Evolutionary conservation across 2,329 filamentous ascomycete genomes (phyloP), one percentile per base, ranked within the genome.

Genomic region (Akanthomyces uredinophilus): DNA sequence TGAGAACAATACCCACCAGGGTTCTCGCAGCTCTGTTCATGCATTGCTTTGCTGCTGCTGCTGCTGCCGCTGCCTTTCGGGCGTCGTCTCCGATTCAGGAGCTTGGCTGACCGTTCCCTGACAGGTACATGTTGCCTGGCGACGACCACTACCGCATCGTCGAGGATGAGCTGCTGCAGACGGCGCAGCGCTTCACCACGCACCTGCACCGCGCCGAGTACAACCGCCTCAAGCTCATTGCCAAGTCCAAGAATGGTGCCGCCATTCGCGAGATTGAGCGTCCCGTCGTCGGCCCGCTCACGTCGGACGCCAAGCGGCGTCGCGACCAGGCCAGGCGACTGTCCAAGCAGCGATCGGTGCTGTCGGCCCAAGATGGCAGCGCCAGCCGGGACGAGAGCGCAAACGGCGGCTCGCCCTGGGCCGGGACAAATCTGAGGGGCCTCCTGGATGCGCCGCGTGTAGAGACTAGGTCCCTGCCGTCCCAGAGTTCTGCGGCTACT

Each of bases 61-160:
- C 10, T 27, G 50, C 10, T n/a, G 27, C 37, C 41, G 39, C 10
- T 13, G 4, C 24, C 20, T 4, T 14, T 37, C 16, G 47, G 32
- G 7, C 32, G 32, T 11, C 32, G 7, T 35, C 32, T 35, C 7
- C 32, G 32, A 11, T 10, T 35, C 11, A 11, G 32, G 10, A 35
- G 32, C 39, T 32, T 6, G 4, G 24, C 11, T 27, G 20, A 14
- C 7, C 18, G 3, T 39, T 3, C 16, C 7, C 18, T 7, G 27
- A 11, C 60, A 87, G 84, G 35, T 80, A 80, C 70, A 92, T 94
- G 88, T 76, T 79, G 2, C 79, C 85, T 52, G 87, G 86, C n/a
- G 91, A 95, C 71, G 89, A 93, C 70, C 77, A 76, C 60, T 94
- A 85, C 73, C 87, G 90, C 68, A 93, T 94, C 88, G 91, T 95